Evolutionary conservation across 1,139 yeast species (phyloP).

Genomic region (Pichia sp.): DNA sequence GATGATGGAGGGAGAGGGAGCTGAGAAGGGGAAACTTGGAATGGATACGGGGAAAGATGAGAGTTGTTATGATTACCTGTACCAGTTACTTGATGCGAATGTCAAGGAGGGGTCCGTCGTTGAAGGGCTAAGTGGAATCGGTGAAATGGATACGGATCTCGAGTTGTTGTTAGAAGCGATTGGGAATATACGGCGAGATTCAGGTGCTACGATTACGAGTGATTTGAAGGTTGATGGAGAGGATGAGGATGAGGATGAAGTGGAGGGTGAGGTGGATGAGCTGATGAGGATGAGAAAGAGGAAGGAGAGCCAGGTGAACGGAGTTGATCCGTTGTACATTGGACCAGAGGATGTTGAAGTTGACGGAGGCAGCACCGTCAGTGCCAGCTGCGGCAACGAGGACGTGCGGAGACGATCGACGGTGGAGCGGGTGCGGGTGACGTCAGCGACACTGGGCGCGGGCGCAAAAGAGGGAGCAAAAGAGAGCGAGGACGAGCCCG

Average conservation of each 20-base stretch:
- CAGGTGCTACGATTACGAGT: constrained; percentile 12
- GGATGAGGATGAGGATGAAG: neutral
- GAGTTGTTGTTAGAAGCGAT: constrained; percentile 43
- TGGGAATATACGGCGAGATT: constrained; percentile 17
- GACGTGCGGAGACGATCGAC: neutral
- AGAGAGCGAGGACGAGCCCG: constrained; percentile 6
- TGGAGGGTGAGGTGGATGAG: neutral
- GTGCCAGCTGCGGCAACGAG: neutral
- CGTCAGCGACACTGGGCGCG: constrained; percentile 19
- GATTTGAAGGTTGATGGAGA: constrained; percentile 5
- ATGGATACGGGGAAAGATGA: too few relatives aligned
- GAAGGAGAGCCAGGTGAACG: neutral
- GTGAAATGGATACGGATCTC: constrained; percentile 57
- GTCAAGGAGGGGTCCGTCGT: too few relatives aligned
- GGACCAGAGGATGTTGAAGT: neutral
- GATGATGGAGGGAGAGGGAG: constrained; percentile 10
- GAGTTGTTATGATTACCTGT: constrained; percentile 8
- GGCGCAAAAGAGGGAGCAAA: constrained; percentile 13
- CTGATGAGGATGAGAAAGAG: neutral
- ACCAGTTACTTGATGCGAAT: constrained; percentile 14
- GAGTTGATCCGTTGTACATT: constrained; percentile 6
- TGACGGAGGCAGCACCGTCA: neutral
- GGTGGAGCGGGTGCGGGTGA: constrained; percentile 8
- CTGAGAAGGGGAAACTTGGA: constrained; percentile 13
- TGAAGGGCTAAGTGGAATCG: too few relatives aligned